Percentiles rank a stretch among this genome's conserved stretches.
Conservation (phyloP, 257 asterid genomes). For the Salvia hispanica region DNA sequence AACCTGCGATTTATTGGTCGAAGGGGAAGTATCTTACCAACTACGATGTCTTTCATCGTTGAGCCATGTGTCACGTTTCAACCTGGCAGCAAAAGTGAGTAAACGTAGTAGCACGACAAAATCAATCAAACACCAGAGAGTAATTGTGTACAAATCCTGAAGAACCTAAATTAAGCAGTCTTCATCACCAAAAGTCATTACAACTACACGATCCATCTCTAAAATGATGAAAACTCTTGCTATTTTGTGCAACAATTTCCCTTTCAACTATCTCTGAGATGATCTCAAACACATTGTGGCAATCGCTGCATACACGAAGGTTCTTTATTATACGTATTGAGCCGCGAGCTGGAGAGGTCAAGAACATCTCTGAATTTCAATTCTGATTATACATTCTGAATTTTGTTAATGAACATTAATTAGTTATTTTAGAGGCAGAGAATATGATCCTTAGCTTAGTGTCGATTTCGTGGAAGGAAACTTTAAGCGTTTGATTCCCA, state of each 20-base stretch:
- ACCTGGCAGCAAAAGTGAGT: slow-evolving; percentile 7
- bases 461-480: no score
- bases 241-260: slow-evolving; percentile 71
- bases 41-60: no score
- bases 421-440: no score
- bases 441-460: no score
- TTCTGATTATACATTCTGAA: no score
- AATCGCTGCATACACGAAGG: slow-evolving; percentile 76
- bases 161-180: slow-evolving; percentile 33
- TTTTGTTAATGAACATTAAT: no score
- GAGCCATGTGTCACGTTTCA: neutral
- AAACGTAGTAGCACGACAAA: neutral
- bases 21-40: no score
- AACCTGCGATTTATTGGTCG: no score
- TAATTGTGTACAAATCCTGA: neutral
- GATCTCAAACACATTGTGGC: slow-evolving; percentile 80
- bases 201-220: slow-evolving; percentile 79
- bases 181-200: slow-evolving; percentile 77
- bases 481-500: no score
- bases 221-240: slow-evolving; percentile 86
- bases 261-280: slow-evolving; percentile 80
- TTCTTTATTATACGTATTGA: slow-evolving; percentile 69
- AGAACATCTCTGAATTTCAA: no score
- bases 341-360: slow-evolving; percentile 63
- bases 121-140: neutral